These are phyloP conservation scores for Pythium rishiriense DNA, from an alignment of 352 stramenopile species.

Conservation along the genomic window DNA sequence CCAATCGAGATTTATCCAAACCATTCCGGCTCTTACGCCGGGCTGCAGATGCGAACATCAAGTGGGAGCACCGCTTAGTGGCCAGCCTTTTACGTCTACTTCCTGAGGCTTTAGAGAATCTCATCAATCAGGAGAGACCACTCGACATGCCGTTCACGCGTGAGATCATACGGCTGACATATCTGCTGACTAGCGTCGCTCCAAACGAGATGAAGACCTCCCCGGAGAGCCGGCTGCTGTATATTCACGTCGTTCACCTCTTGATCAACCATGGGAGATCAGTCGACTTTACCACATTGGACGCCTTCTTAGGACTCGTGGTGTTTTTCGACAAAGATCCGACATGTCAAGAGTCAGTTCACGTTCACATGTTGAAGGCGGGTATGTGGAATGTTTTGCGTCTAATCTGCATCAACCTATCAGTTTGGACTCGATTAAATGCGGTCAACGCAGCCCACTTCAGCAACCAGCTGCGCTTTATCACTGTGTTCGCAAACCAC, in stretches of 20 bases:
- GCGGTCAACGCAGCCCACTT: not conserved
- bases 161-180: not conserved
- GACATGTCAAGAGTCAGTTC: not conserved
- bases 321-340: conserved; percentile 4
- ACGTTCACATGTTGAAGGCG: not conserved
- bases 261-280: not conserved
- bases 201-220: not conserved
- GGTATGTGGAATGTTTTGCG: not conserved
- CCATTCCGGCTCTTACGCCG: not conserved
- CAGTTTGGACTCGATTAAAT: not conserved
- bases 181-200: not conserved
- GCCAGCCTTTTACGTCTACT: not conserved
- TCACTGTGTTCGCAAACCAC: not conserved
- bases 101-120: not conserved
- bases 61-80: not conserved
- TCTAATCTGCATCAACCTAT: not conserved
- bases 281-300: not conserved
- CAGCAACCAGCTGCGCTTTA: not conserved
- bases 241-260: not conserved
- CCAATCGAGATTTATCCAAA: not conserved
- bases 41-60: not conserved
- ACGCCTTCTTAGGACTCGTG: not conserved
- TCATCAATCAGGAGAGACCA: not conserved
- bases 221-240: not conserved
- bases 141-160: no score